Percentiles rank a stretch among this genome's conserved stretches.
Evolutionary conservation across 1,284 basidiomycete genomes (phyloP).

Genomic region (Mycosarcoma mackinlayi): DNA sequence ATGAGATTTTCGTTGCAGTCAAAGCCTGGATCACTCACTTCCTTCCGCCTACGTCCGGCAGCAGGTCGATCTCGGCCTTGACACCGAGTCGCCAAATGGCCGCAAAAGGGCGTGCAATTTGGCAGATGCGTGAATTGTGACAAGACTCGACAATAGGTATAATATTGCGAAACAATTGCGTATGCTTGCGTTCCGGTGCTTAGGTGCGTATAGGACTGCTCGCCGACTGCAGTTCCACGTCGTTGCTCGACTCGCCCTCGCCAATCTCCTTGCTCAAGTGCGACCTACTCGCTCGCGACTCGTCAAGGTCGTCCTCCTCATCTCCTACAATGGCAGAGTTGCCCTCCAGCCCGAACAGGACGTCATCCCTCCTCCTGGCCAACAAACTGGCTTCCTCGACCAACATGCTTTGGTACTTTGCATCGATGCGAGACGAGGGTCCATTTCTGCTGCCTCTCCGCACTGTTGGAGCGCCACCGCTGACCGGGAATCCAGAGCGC

Average conservation of each 20-base stretch:
- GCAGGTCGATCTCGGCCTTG: too few species aligned
- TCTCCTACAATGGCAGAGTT: slow-evolving; percentile 11
- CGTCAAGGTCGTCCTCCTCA: slow-evolving; percentile 26
- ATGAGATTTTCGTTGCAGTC: too few species aligned
- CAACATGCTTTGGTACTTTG: slow-evolving; percentile 58
- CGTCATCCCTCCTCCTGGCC: slow-evolving; percentile 65
- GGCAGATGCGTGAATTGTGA: too few species aligned
- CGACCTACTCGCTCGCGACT: background rate
- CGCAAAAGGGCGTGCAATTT: too few species aligned
- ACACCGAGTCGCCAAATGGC: too few species aligned
- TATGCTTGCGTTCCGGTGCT: too few species aligned
- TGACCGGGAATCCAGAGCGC: slow-evolving; percentile 8
- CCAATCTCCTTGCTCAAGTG: background rate
- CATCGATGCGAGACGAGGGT: slow-evolving; percentile 39
- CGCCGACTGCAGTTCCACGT: background rate
- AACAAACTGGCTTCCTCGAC: slow-evolving; percentile 66
- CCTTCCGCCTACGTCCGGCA: too few species aligned
- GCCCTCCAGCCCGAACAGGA: slow-evolving; percentile 35
- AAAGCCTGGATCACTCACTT: too few species aligned
- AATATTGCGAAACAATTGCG: too few species aligned
- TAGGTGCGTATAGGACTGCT: background rate
- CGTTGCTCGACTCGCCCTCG: slow-evolving; percentile 11
- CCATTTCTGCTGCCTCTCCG: slow-evolving; percentile 24
- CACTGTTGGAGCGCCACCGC: slow-evolving; percentile 12
- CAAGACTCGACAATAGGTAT: background rate